A percentile compares a stretch with the other conserved stretches of the same genome.
These are phyloP conservation scores for Lophiotrema nucula DNA, from an alignment of 495 filamentous ascomycete species.

Conservation along the genomic window DNA sequence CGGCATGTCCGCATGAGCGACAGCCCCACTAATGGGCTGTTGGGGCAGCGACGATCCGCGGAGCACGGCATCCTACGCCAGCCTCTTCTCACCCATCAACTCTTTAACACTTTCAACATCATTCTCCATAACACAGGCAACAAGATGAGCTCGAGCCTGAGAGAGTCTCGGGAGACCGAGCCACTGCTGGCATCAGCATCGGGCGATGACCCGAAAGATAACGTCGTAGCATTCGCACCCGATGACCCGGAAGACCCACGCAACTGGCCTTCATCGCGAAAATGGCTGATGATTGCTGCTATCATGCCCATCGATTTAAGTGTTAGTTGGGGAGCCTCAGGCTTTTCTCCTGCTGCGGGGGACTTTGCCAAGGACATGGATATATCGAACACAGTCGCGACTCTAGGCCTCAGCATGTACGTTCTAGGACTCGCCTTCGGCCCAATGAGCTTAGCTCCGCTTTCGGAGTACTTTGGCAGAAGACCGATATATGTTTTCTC, in stretches of 20 bases:
- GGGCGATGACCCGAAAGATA: background rate
- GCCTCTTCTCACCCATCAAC: too few species aligned
- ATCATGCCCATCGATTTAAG: constrained; percentile 19
- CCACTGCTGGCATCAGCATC: background rate
- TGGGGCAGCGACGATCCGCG: too few species aligned
- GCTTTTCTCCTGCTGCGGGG: constrained; percentile 35
- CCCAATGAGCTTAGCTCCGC: constrained; percentile 31
- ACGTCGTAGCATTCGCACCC: constrained; percentile 36
- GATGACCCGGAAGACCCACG: constrained; percentile 49
- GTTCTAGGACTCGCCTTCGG: constrained; percentile 33
- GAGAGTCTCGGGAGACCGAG: background rate
- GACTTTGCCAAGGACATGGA: constrained; percentile 31
- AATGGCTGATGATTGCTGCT: constrained; percentile 45
- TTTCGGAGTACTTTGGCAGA: constrained; percentile 38
- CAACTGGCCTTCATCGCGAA: constrained; percentile 48
- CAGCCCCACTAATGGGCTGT: too few species aligned
- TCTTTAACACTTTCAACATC: too few species aligned
- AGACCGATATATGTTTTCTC: constrained; percentile 39
- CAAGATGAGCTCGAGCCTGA: too few species aligned
- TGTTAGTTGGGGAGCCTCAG: constrained; percentile 46
- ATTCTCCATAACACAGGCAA: too few species aligned
- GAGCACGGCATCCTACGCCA: too few species aligned
- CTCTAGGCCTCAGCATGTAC: constrained; percentile 41
- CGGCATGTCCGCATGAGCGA: too few species aligned
- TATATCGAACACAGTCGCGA: constrained; percentile 32